Evolutionary conservation across 192 early-diverging fungal species (phyloP), one percentile per base, ranked within the genome.

Genomic region (Tieghemiomyces parasiticus): DNA sequence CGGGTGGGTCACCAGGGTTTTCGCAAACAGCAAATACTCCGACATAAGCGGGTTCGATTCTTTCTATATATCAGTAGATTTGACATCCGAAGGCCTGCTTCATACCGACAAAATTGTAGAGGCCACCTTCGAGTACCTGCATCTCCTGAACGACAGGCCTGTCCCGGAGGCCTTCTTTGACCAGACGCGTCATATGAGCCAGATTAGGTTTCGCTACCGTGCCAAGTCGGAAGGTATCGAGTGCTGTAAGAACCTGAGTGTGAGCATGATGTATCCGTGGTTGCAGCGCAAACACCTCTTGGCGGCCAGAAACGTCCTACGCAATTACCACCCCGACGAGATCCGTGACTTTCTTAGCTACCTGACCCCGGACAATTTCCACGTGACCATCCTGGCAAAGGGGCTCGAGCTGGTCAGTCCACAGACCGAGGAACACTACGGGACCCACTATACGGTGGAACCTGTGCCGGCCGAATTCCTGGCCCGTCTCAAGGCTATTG

Each of bases 1-100:
- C 56, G 89, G 93, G 1, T 98, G 95, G 95, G 91, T 89, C 1
- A 81, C 86, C 38, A 76, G 77, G 32, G 68, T 93, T 42, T 76
- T 77, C 16, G 86, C 83, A 0, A 85, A 88, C 26, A 64, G 31
- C 16, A 19, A 8, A 0, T 31, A 33, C 13, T 4, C 22, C 29
- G 60, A 61, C 35, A 22, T 35, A 22, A 35, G 60, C 16, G 54
- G 59, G 19, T 65, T 69, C 35, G 42, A 54, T 46, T 28, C 62
- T n/a, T 63, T 65, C 22, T 29, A 8, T 8, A 35, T 74, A n/a
- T 10, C 14, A 0, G 38, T 66, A 3, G 9, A 19, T 16, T 38
- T 63, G 26, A 70, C 72, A 1, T 61, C 59, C 3, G 35, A 50
- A 1, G 72, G 68, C 2, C 28, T 65, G 2, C 26, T 61, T 26